Percentiles rank a stretch among this genome's conserved stretches.
These are phyloP conservation scores for Suillus subluteus DNA, from an alignment of 768 basidiomycete genomes.

Conservation along the genomic window DNA sequence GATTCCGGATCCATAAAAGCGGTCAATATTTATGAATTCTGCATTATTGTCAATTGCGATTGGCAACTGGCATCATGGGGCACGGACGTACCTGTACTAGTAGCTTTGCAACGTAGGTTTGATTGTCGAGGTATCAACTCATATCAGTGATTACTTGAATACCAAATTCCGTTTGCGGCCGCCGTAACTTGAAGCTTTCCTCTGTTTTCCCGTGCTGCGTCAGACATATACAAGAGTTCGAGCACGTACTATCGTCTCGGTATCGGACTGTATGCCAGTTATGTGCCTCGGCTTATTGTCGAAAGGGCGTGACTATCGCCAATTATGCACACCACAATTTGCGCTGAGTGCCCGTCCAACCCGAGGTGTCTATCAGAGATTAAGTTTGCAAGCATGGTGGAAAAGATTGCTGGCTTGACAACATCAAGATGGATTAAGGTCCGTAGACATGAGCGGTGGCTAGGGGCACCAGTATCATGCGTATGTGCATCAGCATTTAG, in stretches of 20 bases:
- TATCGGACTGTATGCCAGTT: background rate
- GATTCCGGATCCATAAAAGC: background rate
- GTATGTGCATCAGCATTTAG: background rate
- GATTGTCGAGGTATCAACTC: background rate
- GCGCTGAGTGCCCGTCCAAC: background rate
- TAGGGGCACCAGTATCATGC: background rate
- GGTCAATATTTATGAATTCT: background rate
- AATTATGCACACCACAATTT: background rate
- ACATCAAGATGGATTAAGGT: background rate
- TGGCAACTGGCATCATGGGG: background rate
- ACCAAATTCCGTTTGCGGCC: background rate
- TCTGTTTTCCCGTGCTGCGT: background rate
- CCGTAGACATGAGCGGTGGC: background rate
- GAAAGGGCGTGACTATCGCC: background rate
- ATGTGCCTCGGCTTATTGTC: background rate
- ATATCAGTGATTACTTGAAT: background rate
- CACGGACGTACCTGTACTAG: background rate
- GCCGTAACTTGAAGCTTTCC: background rate
- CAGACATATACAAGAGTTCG: slow-evolving; percentile 2
- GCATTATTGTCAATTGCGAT: background rate
- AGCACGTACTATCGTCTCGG: background rate
- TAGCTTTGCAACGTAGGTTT: background rate
- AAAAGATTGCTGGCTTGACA: background rate
- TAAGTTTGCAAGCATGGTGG: background rate
- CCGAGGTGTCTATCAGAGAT: background rate